phyloP scores from a whole-genome alignment of 768 basidiomycete genomes.

The Mycena chlorophos region DNA sequence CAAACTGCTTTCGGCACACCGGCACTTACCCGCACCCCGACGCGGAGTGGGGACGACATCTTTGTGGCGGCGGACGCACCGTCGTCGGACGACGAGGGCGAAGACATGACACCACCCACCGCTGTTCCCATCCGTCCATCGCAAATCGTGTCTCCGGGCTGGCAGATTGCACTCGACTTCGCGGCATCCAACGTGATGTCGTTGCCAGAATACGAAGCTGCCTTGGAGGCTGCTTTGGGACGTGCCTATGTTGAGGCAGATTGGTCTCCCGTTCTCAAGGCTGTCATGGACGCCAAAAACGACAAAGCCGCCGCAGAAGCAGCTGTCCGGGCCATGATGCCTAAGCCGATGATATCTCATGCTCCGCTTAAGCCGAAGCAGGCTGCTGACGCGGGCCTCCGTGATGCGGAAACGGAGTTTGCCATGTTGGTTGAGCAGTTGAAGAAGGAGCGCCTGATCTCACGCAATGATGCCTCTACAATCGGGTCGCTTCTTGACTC shows the following conservation, averaged over 20 bases:
- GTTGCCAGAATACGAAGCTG: conserved; percentile 3
- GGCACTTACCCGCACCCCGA: conserved; percentile 22
- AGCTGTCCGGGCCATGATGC: conserved; percentile 3
- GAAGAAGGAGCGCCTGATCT: conserved; percentile 15
- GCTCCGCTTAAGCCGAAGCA: not conserved
- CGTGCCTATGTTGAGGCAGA: conserved; percentile 7
- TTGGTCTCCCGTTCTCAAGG: conserved; percentile 11
- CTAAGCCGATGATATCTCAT: not conserved
- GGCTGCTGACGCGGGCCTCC: conserved; percentile 4
- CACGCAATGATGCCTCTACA: conserved; percentile 4
- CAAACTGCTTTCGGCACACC: conserved; percentile 39
- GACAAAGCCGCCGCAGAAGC: conserved; percentile 9
- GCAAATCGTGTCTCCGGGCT: not conserved
- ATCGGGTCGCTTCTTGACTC: conserved; percentile 22
- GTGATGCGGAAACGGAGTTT: conserved; percentile 14
- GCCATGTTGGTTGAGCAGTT: conserved; percentile 13
- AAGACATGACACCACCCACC: not conserved
- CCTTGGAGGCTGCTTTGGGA: conserved; percentile 6
- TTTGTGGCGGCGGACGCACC: not conserved
- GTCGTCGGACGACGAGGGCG: not conserved
- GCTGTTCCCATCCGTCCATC: not conserved
- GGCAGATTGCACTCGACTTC: not conserved
- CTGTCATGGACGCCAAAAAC: conserved; percentile 19
- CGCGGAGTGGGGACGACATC: conserved; percentile 1
- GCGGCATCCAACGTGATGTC: not conserved